A percentile compares a stretch with the other conserved stretches of the same genome.
Evolutionary conservation across 2,329 filamentous ascomycete genomes (phyloP).

Genomic region (Geosmithia morbida): DNA sequence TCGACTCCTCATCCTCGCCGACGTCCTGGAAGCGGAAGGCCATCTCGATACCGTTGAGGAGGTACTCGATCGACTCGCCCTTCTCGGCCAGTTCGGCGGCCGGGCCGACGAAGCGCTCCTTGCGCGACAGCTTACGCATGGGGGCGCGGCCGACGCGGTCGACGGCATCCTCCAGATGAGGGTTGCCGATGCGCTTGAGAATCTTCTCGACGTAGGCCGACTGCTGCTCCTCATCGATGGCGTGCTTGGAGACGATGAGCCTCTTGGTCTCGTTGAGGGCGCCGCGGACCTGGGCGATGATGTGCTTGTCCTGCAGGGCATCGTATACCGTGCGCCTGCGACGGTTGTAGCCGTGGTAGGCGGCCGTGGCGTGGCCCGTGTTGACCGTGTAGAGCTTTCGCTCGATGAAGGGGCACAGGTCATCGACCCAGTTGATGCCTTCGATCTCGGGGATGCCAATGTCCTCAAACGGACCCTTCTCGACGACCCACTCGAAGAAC

Average conservation of each 20-base stretch:
- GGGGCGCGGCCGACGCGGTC: slow-evolving; percentile 93
- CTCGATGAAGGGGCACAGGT: slow-evolving; percentile 93
- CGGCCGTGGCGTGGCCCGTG: slow-evolving; percentile 89
- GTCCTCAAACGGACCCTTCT: slow-evolving; percentile 68
- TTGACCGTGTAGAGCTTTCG: slow-evolving; percentile 99
- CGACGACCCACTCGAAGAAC: slow-evolving; percentile 98
- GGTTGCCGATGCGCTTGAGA: slow-evolving; percentile 84
- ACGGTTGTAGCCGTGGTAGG: slow-evolving; percentile 84
- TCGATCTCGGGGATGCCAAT: slow-evolving; percentile 54
- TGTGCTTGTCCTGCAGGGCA: slow-evolving; percentile 65
- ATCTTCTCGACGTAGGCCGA: slow-evolving; percentile 83
- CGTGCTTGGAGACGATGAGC: slow-evolving; percentile 78
- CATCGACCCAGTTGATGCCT: slow-evolving; percentile 83
- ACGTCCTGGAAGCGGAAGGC: slow-evolving; percentile 93
- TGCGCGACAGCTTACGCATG: slow-evolving; percentile 82
- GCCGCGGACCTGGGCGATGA: slow-evolving; percentile 64
- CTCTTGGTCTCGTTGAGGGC: slow-evolving; percentile 75
- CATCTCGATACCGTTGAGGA: slow-evolving; percentile 80
- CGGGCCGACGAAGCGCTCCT: slow-evolving; percentile 91
- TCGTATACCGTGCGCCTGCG: slow-evolving; percentile 84
- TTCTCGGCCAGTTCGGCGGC: slow-evolving; percentile 78
- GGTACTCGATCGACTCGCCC: slow-evolving; percentile 54
- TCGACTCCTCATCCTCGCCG: slow-evolving; percentile 79
- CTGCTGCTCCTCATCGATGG: slow-evolving; percentile 62
- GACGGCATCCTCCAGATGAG: slow-evolving; percentile 79